These are phyloP conservation scores for Thermothelomyces thermophilus DNA, from an alignment of 2,329 filamentous ascomycete species.

Conservation along the genomic window DNA sequence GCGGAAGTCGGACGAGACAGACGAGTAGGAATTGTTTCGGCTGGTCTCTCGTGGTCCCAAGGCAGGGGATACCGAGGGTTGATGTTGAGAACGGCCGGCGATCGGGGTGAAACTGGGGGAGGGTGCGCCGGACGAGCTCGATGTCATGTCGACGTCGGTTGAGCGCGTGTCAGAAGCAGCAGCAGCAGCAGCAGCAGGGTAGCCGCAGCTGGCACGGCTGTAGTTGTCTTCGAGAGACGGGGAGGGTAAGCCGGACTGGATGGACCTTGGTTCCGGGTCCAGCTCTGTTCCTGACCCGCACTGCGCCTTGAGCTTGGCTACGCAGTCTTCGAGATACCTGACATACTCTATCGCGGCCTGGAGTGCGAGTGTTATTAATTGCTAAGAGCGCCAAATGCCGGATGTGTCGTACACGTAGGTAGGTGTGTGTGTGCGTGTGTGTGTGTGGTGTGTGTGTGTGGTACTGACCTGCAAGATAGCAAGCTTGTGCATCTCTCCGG, in stretches of 20 bases:
- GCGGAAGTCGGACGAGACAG: conserved; percentile 32
- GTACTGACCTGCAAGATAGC: conserved; percentile 78
- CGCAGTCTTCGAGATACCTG: conserved; percentile 85
- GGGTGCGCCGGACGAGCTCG: conserved; percentile 38
- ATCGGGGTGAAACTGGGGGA: conserved; percentile 41
- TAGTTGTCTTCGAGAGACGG: conserved; percentile 26
- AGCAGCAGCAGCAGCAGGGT: conserved; percentile 24
- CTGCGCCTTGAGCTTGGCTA: conserved; percentile 67
- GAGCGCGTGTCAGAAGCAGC: conserved; percentile 31
- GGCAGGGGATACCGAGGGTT: conserved; percentile 48
- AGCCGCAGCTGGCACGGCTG: conserved; percentile 18
- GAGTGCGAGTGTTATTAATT: conserved; percentile 3
- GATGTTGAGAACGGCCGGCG: conserved; percentile 29
- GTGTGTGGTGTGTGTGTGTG: too few species aligned
- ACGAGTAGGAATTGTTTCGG: conserved; percentile 11
- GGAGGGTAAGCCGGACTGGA: conserved; percentile 28
- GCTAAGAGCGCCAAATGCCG: too few species aligned
- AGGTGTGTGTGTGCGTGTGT: too few species aligned
- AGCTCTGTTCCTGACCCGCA: conserved; percentile 22
- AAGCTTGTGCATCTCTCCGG: conserved; percentile 97
- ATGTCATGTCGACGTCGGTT: conserved; percentile 53
- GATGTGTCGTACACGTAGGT: too few species aligned
- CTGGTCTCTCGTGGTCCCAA: conserved; percentile 39
- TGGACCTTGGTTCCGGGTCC: conserved; percentile 26
- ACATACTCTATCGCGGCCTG: conserved; percentile 96